phyloP scores from a whole-genome alignment of 2,329 filamentous ascomycete species.

The Botrytis squamosa region DNA sequence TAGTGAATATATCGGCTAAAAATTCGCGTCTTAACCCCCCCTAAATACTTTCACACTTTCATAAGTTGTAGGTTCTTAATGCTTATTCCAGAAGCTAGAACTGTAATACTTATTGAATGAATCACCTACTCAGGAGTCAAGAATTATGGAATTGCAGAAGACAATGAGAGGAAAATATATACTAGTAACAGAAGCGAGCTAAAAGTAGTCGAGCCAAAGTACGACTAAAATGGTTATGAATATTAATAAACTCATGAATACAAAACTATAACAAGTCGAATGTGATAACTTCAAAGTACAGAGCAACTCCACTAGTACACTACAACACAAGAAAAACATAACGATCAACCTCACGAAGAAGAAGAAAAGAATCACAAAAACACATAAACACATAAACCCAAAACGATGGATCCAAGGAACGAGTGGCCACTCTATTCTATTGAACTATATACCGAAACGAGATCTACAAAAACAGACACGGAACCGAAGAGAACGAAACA shows the following conservation, averaged over 20 bases:
- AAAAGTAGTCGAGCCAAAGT: accelerated
- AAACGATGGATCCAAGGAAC: neutral
- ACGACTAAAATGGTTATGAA: neutral
- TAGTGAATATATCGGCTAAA: neutral
- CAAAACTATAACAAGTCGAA: accelerated
- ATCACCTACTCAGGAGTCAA: neutral
- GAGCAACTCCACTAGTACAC: neutral
- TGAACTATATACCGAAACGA: neutral
- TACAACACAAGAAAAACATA: neutral
- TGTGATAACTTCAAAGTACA: neutral
- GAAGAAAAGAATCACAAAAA: neutral
- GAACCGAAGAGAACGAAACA: neutral
- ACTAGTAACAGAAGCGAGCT: neutral
- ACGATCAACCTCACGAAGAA: neutral
- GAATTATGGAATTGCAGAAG: neutral
- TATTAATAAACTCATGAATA: accelerated
- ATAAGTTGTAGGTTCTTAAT: accelerated
- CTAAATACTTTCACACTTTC: neutral
- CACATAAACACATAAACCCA: neutral
- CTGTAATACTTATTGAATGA: accelerated
- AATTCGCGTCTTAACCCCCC: neutral
- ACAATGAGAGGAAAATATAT: neutral
- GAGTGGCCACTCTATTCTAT: neutral
- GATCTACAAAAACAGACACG: neutral
- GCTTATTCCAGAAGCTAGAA: neutral